Percentiles rank a stretch among this genome's conserved stretches.
Evolutionary conservation across 2,329 filamentous ascomycete species (phyloP).

Genomic region (Aspergillus terreus): DNA sequence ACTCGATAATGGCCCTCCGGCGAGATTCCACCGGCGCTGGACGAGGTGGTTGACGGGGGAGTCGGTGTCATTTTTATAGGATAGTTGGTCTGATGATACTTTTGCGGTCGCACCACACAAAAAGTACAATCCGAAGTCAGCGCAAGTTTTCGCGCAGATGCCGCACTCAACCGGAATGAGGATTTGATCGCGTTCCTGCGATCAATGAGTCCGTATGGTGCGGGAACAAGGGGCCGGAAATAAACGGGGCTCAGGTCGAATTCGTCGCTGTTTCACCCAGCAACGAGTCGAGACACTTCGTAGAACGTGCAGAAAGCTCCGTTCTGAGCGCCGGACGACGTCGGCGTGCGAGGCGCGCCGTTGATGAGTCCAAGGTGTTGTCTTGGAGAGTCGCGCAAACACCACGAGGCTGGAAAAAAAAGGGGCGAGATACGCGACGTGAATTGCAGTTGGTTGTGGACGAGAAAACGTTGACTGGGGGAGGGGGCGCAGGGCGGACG

Average conservation of each 20-base stretch:
- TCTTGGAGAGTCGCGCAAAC: no score
- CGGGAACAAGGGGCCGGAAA: background rate
- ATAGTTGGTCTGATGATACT: no score
- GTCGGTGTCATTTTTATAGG: conserved; percentile 34
- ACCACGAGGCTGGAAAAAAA: no score
- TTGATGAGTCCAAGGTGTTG: no score
- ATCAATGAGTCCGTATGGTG: conserved; percentile 1
- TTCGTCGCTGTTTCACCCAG: conserved; percentile 10
- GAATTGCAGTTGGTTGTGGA: no score
- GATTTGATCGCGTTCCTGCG: conserved; percentile 4
- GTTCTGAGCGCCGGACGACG: background rate
- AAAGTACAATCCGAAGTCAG: background rate
- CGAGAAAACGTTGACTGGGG: no score
- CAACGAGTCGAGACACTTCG: background rate
- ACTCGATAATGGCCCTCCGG: conserved; percentile 84
- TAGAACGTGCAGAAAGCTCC: background rate
- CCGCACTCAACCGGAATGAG: no score
- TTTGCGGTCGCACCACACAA: background rate
- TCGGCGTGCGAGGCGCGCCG: background rate
- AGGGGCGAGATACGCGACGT: no score
- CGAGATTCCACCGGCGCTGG: conserved; percentile 68
- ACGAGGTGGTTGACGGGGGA: conserved; percentile 61
- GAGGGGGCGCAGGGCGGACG: no score
- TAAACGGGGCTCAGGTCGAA: background rate
- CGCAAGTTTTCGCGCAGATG: no score